Evolutionary conservation across 2,329 filamentous ascomycete species (phyloP), one percentile per base, ranked within the genome.

Genomic region (Fusarium tuaranense): DNA sequence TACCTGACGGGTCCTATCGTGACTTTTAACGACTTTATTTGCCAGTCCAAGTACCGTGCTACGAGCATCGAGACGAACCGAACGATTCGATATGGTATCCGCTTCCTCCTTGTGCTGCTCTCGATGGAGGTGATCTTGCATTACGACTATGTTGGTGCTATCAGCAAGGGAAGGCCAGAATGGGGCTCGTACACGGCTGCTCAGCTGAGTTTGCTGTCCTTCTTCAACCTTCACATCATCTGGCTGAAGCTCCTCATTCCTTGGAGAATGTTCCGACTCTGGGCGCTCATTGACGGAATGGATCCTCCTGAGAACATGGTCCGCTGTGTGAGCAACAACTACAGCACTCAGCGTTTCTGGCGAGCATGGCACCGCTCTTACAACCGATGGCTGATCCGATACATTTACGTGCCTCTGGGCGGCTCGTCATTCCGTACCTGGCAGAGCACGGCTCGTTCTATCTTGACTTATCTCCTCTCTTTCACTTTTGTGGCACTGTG

Each of bases 231-330:
- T 14, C 94, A 98, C 84, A 91, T 98, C 81, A 97, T 99, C 82
- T 99, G 97, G 97, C 89, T 99, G 57, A 99, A 99, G 82, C 91
- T 99, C 1, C 91, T 99, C 6, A 91, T 99, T 9, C 97, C 97
- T 1, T 99, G 96, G 95, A 93, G 97, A n/a, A 93, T 98, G 82
- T 98, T 98, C 89, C 94, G 97, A 6, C 91, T 99, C n/a, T 99
- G 97, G 97, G 89, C 94, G 0, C 89, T 99, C 5, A 81, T 95
- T 18, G 97, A 99, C 81, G 94, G 94, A 71, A 91, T 99, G 76
- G 97, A 99, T 80, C 95, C 97, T 0, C 96, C 97, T 0, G 97
- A 99, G 85, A 99, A 99, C 85, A 98, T 99, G 95, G 90, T 98
- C 65, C 94, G 97, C 76, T 99, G 97, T 84, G 95, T 98, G 84